A percentile compares a stretch with the other conserved stretches of the same genome.
Conservation (phyloP, 2,329 filamentous ascomycete genomes). For the Penicillium sp. region DNA sequence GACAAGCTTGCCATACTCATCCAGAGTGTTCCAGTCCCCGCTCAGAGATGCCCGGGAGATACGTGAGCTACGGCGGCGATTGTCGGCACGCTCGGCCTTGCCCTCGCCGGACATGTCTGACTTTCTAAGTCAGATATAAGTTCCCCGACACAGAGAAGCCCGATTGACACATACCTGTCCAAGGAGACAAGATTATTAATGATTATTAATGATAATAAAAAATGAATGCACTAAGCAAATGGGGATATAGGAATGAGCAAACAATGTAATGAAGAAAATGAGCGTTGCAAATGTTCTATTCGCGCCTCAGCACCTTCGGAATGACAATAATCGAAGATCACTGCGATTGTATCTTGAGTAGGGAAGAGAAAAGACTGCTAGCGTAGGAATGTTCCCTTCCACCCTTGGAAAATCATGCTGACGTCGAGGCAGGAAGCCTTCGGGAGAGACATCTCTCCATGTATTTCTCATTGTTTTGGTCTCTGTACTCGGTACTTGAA, state of each 20-base stretch:
- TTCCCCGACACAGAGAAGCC: accelerated
- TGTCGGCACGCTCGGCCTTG: constrained; percentile 15
- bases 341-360: not conserved
- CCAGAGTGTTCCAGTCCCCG: constrained; percentile 37
- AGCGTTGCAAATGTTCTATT: not conserved
- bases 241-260: not conserved
- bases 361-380: not conserved
- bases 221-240: not conserved
- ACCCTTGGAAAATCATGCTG: constrained; percentile 28
- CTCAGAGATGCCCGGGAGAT: constrained; percentile 36
- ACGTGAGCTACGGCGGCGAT: constrained; percentile 31
- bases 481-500: not conserved
- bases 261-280: not conserved
- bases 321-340: not conserved
- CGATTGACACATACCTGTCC: not conserved
- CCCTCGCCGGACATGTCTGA: constrained; percentile 21
- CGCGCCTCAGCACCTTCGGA: not conserved
- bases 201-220: not conserved
- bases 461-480: not conserved
- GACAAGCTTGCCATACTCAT: constrained; percentile 65
- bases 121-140: not conserved
- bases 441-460: constrained; percentile 1
- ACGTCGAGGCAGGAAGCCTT: constrained; percentile 26
- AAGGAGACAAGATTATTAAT: not conserved
- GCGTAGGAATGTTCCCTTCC: not conserved